These are phyloP conservation scores for Lactarius sanguifluus DNA, from an alignment of 768 basidiomycete species.

Conservation along the genomic window DNA sequence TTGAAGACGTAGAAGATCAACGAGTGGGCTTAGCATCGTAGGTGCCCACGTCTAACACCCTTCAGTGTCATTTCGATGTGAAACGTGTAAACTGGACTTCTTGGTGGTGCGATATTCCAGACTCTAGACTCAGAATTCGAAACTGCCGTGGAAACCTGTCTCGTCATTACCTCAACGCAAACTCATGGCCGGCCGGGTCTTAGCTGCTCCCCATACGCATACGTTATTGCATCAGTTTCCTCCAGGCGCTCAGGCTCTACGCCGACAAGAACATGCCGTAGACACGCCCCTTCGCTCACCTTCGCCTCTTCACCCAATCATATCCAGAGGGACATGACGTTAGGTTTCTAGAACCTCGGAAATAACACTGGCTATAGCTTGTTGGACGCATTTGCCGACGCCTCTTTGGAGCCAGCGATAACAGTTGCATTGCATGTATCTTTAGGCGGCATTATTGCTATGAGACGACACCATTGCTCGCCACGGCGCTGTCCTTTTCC, in stretches of 20 bases:
- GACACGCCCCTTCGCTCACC: background rate
- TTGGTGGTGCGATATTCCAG: background rate
- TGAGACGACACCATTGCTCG: background rate
- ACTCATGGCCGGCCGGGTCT: slow-evolving; percentile 1
- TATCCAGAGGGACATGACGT: background rate
- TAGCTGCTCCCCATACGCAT: background rate
- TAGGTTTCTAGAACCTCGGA: slow-evolving; percentile 1
- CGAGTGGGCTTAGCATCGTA: background rate
- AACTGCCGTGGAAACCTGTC: background rate
- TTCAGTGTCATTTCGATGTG: background rate
- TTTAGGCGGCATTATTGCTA: background rate
- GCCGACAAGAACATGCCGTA: background rate
- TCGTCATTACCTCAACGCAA: background rate
- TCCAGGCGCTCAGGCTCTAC: background rate
- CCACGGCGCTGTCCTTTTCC: background rate
- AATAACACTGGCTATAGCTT: background rate
- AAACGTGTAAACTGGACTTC: background rate
- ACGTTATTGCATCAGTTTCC: background rate
- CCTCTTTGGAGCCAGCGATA: background rate
- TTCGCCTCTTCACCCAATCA: background rate
- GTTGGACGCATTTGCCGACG: background rate
- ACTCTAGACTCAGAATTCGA: background rate
- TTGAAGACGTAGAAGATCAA: background rate
- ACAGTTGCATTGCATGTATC: background rate
- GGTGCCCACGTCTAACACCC: background rate